A percentile compares a stretch with the other conserved stretches of the same genome.
Conservation (phyloP, 192 early-diverging fungal genomes). For the Haplosporangium gracile region DNA sequence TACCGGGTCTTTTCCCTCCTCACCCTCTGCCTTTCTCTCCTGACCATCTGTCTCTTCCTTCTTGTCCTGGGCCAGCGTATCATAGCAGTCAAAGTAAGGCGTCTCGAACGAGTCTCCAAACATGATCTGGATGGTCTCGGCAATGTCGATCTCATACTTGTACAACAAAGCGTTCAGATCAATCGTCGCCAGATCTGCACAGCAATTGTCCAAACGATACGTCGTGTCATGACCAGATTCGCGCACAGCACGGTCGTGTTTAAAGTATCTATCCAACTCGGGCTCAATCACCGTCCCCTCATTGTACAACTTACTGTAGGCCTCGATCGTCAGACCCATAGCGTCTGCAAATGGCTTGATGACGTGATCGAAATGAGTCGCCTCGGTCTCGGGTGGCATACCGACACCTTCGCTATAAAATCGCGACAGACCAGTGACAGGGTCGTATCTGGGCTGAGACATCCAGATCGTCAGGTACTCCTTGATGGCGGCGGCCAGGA, state of each 20-base stretch:
- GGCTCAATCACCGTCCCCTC: conserved; percentile 78
- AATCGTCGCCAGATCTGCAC: conserved; percentile 92
- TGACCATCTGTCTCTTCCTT: background rate
- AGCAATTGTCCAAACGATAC: conserved; percentile 91
- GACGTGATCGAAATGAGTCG: conserved; percentile 89
- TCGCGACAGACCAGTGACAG: conserved; percentile 80
- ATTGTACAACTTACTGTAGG: conserved; percentile 83
- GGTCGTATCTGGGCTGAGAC: conserved; percentile 81
- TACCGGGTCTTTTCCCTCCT: background rate
- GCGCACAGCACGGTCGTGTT: conserved; percentile 97
- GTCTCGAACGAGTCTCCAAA: conserved; percentile 71
- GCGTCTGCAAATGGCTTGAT: conserved; percentile 83
- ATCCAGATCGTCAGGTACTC: conserved; percentile 97
- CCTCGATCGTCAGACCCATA: conserved; percentile 73
- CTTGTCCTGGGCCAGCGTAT: conserved; percentile 22
- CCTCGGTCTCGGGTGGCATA: conserved; percentile 98
- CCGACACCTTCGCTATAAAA: conserved; percentile 92
- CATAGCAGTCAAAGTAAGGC: conserved; percentile 35
- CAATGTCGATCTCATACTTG: conserved; percentile 97
- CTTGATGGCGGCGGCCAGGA: conserved; percentile 83
- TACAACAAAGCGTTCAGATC: conserved; percentile 95
- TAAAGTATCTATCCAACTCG: conserved; percentile 93
- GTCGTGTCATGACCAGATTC: conserved; percentile 98
- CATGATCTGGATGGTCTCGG: conserved; percentile 72
- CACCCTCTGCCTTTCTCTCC: background rate